Base-by-base conservation (phyloP, 2,329 filamentous ascomycete genomes). In the Aschersonia sp. region DNA sequence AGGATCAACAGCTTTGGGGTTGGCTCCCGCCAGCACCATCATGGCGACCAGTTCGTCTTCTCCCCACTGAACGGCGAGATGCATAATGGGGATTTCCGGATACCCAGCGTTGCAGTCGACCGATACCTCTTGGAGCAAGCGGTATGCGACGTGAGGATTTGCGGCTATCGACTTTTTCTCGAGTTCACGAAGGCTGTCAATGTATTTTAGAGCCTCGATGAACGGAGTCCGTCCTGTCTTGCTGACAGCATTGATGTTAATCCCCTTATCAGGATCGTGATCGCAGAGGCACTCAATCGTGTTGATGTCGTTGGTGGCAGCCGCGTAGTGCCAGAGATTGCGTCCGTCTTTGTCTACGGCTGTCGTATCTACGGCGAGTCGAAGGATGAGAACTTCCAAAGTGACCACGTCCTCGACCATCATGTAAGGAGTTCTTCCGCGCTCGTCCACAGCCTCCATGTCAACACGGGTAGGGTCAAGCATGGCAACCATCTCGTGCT, bases 251-350 rank as follows among this genome's bases (percentile, higher is more conserved):
- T 44, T 50, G 12, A 67, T 48, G 47, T 65, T 66, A 6, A 53
- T 43, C 2, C 52, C 41, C 31, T 52, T 59, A 28, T 45, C 41
- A 3, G 60, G 54, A 45, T 68, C 65, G 6, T 61, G 48, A 2
- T 52, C 44, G 40, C 54, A 50, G 1, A 69, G 57, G 53, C 57
- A 64, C 9, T 55, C 48, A 28, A 67, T 52, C 4, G 65, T 47
- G 0, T 30, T 31, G 2, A 49, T 40, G 38, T 66, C 64, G 28
- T 59, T 58, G 2, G 61, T 63, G 5, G 60, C 59, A 1, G 64
- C 65, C 2, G 58, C 59, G 9, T 60, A 57, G 48, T 68, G 65
- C 65, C 66, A 68, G 9, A 68, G 59, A 31, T 58, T 68, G 31
- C 60, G 58, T 0, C 61, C 62, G 2, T 55, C 48, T 0, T 55